Percentiles rank a stretch among this genome's conserved stretches.
Conservation (phyloP, 164 flowering plant genomes). For the Magnolia changhungtana region DNA sequence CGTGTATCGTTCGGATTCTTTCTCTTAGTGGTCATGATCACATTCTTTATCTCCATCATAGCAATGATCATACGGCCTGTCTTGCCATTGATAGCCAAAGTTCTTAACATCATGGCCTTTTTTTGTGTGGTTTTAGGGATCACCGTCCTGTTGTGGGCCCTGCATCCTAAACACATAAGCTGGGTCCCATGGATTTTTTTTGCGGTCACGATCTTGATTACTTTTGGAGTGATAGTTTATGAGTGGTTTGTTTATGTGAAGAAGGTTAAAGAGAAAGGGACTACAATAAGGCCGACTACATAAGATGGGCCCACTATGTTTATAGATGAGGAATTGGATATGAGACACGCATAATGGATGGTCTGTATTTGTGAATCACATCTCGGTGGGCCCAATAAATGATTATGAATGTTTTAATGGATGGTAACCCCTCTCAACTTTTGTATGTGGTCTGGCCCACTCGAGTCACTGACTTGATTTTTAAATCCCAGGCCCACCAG, state of each 20-base stretch:
- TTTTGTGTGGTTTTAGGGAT: background rate
- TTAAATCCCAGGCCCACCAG: no score
- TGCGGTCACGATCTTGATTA: background rate
- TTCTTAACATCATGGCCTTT: background rate
- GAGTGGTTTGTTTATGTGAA: background rate
- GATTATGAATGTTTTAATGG: no score
- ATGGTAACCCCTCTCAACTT: no score
- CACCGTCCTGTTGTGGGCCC: background rate
- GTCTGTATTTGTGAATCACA: no score
- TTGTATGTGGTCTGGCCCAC: no score
- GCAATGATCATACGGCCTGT: background rate
- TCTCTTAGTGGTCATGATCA: background rate
- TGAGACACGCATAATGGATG: no score
- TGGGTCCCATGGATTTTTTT: slow-evolving; percentile 3
- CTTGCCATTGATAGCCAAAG: background rate
- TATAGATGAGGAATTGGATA: no score
- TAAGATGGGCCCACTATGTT: no score
- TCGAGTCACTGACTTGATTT: no score
- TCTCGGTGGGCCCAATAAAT: no score
- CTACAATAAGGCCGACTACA: background rate
- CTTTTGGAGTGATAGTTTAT: background rate
- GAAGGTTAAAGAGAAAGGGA: background rate
- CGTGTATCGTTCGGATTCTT: background rate
- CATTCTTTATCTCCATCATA: background rate
- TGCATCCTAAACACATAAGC: background rate